These are phyloP conservation scores for Schwanniomyces polymorphus DNA, from an alignment of 805 yeast species.

Conservation along the genomic window DNA sequence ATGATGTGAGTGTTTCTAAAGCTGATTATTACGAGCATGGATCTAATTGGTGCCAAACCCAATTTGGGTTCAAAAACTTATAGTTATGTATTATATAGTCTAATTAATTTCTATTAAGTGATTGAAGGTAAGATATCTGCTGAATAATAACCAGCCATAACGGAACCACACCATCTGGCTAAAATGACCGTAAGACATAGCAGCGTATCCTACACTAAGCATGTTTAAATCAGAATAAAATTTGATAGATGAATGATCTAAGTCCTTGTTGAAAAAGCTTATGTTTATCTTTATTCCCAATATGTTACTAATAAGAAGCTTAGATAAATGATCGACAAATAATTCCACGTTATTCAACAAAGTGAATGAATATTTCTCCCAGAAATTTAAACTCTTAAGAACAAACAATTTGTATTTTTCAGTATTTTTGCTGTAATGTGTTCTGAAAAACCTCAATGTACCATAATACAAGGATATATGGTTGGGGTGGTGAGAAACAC, in stretches of 20 bases:
- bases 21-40: conserved; percentile 90
- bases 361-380: conserved; percentile 52
- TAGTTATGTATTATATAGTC: conserved; percentile 5
- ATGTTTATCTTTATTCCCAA: conserved; percentile 36
- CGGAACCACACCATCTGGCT: conserved; percentile 97
- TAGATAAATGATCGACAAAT: conserved; percentile 37
- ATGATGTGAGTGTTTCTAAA: conserved; percentile 61
- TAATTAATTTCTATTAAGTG: conserved; percentile 45
- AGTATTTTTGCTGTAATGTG: conserved; percentile 7
- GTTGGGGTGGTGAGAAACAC: conserved; percentile 87
- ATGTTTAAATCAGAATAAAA: conserved; percentile 41
- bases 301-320: conserved; percentile 26
- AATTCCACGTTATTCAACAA: conserved; percentile 41
- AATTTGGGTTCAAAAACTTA: conserved; percentile 44
- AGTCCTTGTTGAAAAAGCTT: conserved; percentile 30
- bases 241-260: conserved; percentile 26
- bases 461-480: conserved; percentile 68
- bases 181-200: conserved; percentile 80
- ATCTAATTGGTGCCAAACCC: conserved; percentile 52
- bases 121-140: conserved; percentile 77
- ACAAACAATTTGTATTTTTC: conserved; percentile 21
- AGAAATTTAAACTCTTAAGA: conserved; percentile 35
- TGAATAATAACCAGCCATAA: conserved; percentile 78
- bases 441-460: conserved; percentile 32
- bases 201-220: conserved; percentile 49